Evolutionary conservation across 305 asterid genomes (phyloP).

Genomic region (Plantago lanceolata): DNA sequence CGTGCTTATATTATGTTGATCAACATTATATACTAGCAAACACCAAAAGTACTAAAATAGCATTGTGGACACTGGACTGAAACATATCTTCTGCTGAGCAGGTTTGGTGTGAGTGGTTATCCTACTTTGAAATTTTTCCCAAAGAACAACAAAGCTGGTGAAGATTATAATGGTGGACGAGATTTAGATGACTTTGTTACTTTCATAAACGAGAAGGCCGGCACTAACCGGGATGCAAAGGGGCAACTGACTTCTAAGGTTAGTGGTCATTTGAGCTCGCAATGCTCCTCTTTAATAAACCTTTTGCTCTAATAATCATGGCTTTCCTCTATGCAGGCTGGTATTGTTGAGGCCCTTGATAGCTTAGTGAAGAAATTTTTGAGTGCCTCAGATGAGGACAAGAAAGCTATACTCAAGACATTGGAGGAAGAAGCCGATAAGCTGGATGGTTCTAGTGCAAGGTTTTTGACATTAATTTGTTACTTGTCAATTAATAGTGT

Average conservation of each 20-base stretch:
- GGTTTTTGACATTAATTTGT: slow-evolving; percentile 35
- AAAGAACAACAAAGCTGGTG: slow-evolving; percentile 85
- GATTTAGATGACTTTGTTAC: slow-evolving; percentile 70
- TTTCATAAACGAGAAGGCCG: slow-evolving; percentile 77
- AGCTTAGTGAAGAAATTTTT: slow-evolving; percentile 65
- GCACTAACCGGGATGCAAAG: slow-evolving; percentile 74
- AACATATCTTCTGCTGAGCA: slow-evolving; percentile 27
- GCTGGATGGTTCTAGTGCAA: slow-evolving; percentile 62
- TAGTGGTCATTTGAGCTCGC: slow-evolving; percentile 21
- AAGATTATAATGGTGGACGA: slow-evolving; percentile 80
- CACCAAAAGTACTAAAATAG: background rate
- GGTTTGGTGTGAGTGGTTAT: slow-evolving; percentile 80
- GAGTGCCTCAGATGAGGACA: slow-evolving; percentile 54
- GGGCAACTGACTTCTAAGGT: slow-evolving; percentile 77
- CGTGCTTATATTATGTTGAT: too few species aligned
- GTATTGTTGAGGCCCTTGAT: slow-evolving; percentile 59
- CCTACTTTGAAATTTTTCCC: slow-evolving; percentile 94
- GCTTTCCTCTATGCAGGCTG: slow-evolving; percentile 50
- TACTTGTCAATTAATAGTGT: background rate
- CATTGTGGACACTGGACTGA: slow-evolving; percentile 6
- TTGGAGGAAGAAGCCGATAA: slow-evolving; percentile 77
- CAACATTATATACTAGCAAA: background rate
- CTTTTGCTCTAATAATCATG: background rate
- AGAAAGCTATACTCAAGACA: slow-evolving; percentile 39
- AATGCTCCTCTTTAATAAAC: slow-evolving; percentile 16